Base-by-base conservation (phyloP, 2,329 filamentous ascomycete genomes). In the Penicillium expansum region DNA sequence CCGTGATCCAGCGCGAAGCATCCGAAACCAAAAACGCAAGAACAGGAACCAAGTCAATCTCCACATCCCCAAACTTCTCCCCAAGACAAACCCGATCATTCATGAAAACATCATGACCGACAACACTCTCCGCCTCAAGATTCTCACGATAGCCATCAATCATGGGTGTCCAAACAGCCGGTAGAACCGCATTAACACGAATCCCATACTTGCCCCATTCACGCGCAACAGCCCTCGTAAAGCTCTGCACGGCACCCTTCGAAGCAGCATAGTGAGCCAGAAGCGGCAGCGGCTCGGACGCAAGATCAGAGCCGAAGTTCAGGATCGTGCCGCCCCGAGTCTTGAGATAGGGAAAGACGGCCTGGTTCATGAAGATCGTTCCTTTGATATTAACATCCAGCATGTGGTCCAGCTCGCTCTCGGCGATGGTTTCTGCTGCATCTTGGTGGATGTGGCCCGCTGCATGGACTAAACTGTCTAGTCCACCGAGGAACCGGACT, bases 21-120 rank as follows among this genome's bases (percentile, higher is more conserved):
- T 52, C 41, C 29, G 41, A 52, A 27, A 52, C 22, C 5, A 45
- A 20, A 45, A 52, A 45, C 9, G 41, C 50, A 37, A 52, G 39
- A 24, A 45, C 30, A 45, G 41, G 41, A 20, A 44, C 41, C 14
- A 45, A 43, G 18, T 52, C 41, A 35, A 27, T 11, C n/a, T 52
- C 32, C 14, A 22, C 39, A 20, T 44, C 29, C 13, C 49, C 49
- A 27, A 44, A 44, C 22, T 14, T 52, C 30, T 37, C 20, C 22
- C 14, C 39, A n/a, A 52, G 39, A 27, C 39, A 44, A 43, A 35
- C 30, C 5, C 49, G 30, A 29, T 44, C 30, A 20, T 18, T 45
- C 41, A 52, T 20, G 16, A 29, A 52, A 44, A 10, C 4, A 37
- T 37, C 39, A 20, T 52, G 49, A 2, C 38, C 48, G 13, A 9